Evolutionary conservation across 202 grass and related monocot species (phyloP), one percentile per base, ranked within the genome.

Genomic region (Saccharum hybrid): DNA sequence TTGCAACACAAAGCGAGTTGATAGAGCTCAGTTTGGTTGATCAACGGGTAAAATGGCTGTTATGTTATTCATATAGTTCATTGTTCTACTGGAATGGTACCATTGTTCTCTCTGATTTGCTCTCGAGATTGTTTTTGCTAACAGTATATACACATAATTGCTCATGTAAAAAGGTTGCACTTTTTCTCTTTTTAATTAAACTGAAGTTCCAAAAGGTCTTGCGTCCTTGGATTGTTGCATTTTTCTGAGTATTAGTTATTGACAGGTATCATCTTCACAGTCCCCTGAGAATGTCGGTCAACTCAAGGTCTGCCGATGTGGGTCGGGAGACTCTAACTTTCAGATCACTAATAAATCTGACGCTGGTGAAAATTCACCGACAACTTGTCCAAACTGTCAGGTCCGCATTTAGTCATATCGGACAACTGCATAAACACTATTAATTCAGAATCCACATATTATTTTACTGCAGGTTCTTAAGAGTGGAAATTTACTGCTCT

Each of bases 401-500:
- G 94, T 97, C 74, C 62, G 81, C n/a, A n/a, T 82, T 54, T 73
- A 54, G 48, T 59, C 21, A 49, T 19, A 40, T 41, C 21, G 30
- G 7, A 49, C 19, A 63, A 72, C 48, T 74, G 11, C 40, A 69
- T 68, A 80, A 68, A 49, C 39, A 48, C 5, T 63, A 74, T 76
- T 56, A 63, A 28, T 67, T 78, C 64, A 71, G 67, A 77, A 48
- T 90, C 39, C 69, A 85, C 74, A 83, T 52, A 22, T 62, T 86
- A 14, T 72, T 63, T 78, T 71, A 74, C 33, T 80, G 74, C 88
- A 97, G 94, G 77, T 97, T 83, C 79, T 94, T 70, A 97, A 97
- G 83, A 92, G 90, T 89, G 94, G 94, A 75, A 82, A 85, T 84
- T 88, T 97, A 77, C 81, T 92, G 52, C 68, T 97, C 38, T 97